Percentiles rank a stretch among this genome's conserved stretches.
These are phyloP conservation scores for Saccharomycopsis guyanensis DNA, from an alignment of 805 yeast genomes.

Conservation along the genomic window DNA sequence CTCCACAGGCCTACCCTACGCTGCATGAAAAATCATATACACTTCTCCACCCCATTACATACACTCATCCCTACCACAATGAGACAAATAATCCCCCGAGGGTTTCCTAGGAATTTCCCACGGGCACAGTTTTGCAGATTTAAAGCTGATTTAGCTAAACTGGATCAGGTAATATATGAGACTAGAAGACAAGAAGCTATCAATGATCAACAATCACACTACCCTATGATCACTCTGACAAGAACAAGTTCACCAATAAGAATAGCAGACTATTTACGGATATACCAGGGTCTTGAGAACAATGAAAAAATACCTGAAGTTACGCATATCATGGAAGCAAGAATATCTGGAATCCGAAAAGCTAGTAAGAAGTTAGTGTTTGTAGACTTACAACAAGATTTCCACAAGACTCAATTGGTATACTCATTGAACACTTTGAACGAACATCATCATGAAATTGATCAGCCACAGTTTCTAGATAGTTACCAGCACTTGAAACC, in stretches of 20 bases:
- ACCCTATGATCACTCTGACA: neutral
- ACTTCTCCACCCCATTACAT: too few species aligned
- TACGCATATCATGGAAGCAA: conserved; percentile 38
- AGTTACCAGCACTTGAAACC: conserved; percentile 40
- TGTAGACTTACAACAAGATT: conserved; percentile 61
- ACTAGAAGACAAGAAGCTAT: neutral
- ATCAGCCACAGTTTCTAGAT: conserved; percentile 7
- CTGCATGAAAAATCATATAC: too few species aligned
- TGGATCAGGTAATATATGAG: neutral
- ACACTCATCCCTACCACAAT: too few species aligned
- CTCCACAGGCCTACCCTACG: too few species aligned
- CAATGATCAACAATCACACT: conserved; percentile 3
- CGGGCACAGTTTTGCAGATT: too few species aligned
- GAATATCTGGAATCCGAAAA: conserved; percentile 47
- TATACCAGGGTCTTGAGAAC: conserved; percentile 25
- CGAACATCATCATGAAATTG: neutral
- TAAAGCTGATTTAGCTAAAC: neutral
- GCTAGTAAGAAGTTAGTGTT: conserved; percentile 67
- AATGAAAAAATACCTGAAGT: conserved; percentile 24
- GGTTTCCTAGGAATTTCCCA: too few species aligned
- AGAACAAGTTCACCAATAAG: conserved; percentile 24
- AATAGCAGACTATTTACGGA: conserved; percentile 33
- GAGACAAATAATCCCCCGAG: neutral
- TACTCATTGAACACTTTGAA: conserved; percentile 22
- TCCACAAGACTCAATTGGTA: conserved; percentile 50